phyloP scores from a whole-genome alignment of 2,329 filamentous ascomycete species.

The Alternaria panax region DNA sequence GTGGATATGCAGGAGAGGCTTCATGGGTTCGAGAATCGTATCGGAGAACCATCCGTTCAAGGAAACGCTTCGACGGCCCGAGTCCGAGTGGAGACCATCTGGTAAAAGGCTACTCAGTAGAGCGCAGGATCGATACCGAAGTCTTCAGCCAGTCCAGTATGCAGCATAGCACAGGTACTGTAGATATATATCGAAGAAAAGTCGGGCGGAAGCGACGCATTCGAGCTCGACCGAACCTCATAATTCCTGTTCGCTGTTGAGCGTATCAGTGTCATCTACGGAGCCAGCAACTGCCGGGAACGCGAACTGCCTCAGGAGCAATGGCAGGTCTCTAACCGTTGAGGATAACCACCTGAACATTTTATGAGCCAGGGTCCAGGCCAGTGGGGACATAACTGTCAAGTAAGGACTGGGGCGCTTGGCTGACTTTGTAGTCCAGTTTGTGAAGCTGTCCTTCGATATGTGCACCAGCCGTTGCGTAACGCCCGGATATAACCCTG shows the following conservation, averaged over 20 bases:
- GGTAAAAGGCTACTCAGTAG: background rate
- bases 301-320: background rate
- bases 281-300: background rate
- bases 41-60: constrained; percentile 7
- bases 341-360: constrained; percentile 2
- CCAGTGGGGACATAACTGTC: background rate
- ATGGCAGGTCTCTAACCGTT: background rate
- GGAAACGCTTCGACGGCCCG: constrained; percentile 2
- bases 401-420: constrained; percentile 2
- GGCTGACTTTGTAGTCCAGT: background rate
- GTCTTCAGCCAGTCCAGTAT: background rate
- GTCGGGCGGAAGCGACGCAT: background rate
- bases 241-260: background rate
- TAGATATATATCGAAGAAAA: background rate
- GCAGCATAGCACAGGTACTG: background rate
- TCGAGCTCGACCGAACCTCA: background rate
- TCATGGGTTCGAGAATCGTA: background rate
- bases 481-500: background rate
- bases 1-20: background rate
- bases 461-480: background rate
- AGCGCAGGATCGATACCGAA: background rate
- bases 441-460: background rate
- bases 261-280: background rate
- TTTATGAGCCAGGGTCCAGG: background rate
- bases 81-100: constrained; percentile 1